Percentiles rank a stretch among this genome's conserved stretches.
Evolutionary conservation across 192 early-diverging fungal species (phyloP).

Genomic region (Coemansia sp.): DNA sequence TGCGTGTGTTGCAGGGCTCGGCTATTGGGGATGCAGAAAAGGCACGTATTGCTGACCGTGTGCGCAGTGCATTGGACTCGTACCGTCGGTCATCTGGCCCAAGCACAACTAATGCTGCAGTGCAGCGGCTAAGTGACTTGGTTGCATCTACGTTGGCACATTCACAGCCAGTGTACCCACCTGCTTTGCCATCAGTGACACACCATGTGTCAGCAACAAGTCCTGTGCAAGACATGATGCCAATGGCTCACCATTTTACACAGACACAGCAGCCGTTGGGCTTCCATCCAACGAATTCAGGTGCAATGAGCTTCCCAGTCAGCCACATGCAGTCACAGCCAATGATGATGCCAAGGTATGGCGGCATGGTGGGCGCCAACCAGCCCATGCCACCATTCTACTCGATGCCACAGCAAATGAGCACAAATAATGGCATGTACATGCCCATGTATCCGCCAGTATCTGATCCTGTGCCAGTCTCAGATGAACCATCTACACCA

Average conservation of each 20-base stretch:
- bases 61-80: constrained; percentile 13
- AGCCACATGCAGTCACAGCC: constrained; percentile 5
- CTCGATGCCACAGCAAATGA: not conserved
- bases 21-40: constrained; percentile 78
- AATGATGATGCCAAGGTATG: constrained; percentile 16
- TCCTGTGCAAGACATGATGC: constrained; percentile 7
- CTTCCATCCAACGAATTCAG: constrained; percentile 14
- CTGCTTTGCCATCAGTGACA: not conserved
- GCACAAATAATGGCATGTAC: not conserved
- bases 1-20: constrained; percentile 82
- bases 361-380: constrained; percentile 40
- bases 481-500: too few species aligned
- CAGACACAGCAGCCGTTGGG: constrained; percentile 9
- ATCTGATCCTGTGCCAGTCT: not conserved
- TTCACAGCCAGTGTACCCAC: constrained; percentile 31
- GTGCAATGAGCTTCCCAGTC: constrained; percentile 45
- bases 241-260: constrained; percentile 12
- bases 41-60: constrained; percentile 67
- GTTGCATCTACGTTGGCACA: constrained; percentile 25
- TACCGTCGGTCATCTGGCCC: not conserved
- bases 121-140: constrained; percentile 28
- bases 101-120: constrained; percentile 1
- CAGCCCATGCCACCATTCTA: constrained; percentile 4
- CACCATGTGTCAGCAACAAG: constrained; percentile 6
- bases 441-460: not conserved